These are phyloP conservation scores for Scytalidium lignicola DNA, from an alignment of 2,329 filamentous ascomycete species.

Conservation along the genomic window DNA sequence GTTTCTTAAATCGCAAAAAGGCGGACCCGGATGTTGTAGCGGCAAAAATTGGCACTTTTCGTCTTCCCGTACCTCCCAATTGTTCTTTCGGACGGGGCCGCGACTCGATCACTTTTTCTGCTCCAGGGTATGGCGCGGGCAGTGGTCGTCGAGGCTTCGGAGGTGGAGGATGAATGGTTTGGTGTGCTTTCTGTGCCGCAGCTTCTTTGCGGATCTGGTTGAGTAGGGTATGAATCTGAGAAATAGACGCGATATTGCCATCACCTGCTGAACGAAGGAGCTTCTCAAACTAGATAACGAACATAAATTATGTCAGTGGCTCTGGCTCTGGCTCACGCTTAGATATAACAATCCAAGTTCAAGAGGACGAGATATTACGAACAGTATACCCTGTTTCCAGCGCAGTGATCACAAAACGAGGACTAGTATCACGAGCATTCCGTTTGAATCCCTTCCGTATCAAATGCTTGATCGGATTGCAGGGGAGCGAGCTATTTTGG, in stretches of 20 bases:
- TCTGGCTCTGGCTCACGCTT: too few relatives aligned
- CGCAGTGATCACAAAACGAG: conserved; percentile 54
- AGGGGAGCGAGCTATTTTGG: conserved; percentile 20
- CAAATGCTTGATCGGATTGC: conserved; percentile 47
- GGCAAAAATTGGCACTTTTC: conserved; percentile 55
- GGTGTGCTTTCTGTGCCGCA: conserved; percentile 2
- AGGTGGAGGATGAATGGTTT: background rate
- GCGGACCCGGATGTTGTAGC: conserved; percentile 48
- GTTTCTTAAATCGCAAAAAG: conserved; percentile 62
- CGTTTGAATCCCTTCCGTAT: conserved; percentile 58
- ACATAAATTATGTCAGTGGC: background rate
- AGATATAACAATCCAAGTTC: background rate
- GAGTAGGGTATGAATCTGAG: conserved; percentile 27
- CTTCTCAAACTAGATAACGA: conserved; percentile 16
- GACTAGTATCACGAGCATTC: conserved; percentile 53
- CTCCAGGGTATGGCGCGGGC: conserved; percentile 23
- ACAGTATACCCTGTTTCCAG: conserved; percentile 67
- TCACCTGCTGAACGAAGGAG: conserved; percentile 21
- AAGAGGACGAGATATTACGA: conserved; percentile 3
- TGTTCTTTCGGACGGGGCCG: conserved; percentile 44
- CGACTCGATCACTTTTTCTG: conserved; percentile 42
- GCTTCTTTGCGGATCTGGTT: conserved; percentile 16
- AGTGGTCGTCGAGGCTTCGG: conserved; percentile 6
- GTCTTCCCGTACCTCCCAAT: conserved; percentile 44
- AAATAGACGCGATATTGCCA: conserved; percentile 13